Conservation (phyloP, 345 rosid species). For the Syzygium aqueum region DNA sequence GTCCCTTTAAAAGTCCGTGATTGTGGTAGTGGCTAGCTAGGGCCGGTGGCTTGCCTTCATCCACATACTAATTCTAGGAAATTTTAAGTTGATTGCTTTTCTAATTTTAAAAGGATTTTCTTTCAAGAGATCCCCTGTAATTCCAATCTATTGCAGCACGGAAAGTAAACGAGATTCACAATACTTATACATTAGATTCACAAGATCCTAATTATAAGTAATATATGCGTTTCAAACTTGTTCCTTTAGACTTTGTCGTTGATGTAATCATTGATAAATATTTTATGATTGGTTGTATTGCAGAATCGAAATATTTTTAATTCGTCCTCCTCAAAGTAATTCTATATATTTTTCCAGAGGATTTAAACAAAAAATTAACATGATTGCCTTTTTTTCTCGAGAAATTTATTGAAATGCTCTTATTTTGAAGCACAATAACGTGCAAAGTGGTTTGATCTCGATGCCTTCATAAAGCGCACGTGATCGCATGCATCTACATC, state of each 20-base stretch:
- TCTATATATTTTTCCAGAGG: neutral
- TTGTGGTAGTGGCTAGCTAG: neutral
- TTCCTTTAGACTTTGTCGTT: neutral
- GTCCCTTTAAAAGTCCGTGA: neutral
- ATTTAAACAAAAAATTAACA: neutral
- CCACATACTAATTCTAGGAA: neutral
- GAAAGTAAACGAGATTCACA: neutral
- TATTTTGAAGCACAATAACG: neutral
- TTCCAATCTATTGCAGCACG: neutral
- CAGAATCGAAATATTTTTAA: neutral
- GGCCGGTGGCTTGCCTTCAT: neutral
- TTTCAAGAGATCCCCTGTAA: neutral
- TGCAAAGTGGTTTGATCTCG: neutral
- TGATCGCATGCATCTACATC: neutral
- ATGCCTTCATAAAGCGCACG: neutral
- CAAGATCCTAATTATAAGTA: neutral
- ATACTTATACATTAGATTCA: neutral
- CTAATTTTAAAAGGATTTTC: neutral
- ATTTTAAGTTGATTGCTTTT: neutral
- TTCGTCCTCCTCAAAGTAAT: neutral
- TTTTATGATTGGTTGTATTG: neutral
- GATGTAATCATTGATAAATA: neutral
- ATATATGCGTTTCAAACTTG: neutral
- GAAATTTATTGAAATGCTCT: neutral
- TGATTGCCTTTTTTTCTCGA: neutral